A percentile compares a stretch with the other conserved stretches of the same genome.
phyloP scores from a whole-genome alignment of 495 filamentous ascomycete species.

The Neurospora intermedia region DNA sequence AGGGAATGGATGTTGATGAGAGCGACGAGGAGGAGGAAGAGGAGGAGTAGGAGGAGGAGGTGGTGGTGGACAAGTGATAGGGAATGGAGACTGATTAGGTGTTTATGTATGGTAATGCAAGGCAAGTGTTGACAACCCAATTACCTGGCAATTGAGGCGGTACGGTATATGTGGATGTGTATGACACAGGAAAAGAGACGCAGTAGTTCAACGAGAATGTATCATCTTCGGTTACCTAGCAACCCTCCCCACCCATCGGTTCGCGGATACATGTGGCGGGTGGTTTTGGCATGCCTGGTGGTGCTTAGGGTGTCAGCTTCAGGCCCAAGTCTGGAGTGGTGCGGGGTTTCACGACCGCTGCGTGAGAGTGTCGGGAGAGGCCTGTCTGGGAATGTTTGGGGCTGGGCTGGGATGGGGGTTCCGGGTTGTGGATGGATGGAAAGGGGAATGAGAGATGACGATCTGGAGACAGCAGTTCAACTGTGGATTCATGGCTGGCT shows the following conservation, averaged over 20 bases:
- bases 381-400: background rate
- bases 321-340: background rate
- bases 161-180: slow-evolving; percentile 12
- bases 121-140: background rate
- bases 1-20: slow-evolving; percentile 92
- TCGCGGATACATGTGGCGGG: background rate
- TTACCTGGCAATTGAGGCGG: background rate
- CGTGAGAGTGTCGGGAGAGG: background rate
- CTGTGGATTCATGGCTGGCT: background rate
- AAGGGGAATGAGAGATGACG: background rate
- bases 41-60: too few species aligned
- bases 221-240: background rate
- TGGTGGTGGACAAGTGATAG: slow-evolving; percentile 13
- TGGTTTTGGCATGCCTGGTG: background rate
- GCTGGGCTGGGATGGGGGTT: background rate
- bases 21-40: slow-evolving; percentile 61
- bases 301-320: background rate
- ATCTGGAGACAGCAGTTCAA: background rate
- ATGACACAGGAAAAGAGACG: slow-evolving; percentile 8
- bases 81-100: background rate
- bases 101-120: background rate
- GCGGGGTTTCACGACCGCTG: background rate
- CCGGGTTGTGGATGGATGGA: background rate
- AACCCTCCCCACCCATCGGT: background rate
- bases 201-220: slow-evolving; percentile 9